phyloP scores from a whole-genome alignment of 2,329 filamentous ascomycete genomes.

The Penicillium sumatraense region DNA sequence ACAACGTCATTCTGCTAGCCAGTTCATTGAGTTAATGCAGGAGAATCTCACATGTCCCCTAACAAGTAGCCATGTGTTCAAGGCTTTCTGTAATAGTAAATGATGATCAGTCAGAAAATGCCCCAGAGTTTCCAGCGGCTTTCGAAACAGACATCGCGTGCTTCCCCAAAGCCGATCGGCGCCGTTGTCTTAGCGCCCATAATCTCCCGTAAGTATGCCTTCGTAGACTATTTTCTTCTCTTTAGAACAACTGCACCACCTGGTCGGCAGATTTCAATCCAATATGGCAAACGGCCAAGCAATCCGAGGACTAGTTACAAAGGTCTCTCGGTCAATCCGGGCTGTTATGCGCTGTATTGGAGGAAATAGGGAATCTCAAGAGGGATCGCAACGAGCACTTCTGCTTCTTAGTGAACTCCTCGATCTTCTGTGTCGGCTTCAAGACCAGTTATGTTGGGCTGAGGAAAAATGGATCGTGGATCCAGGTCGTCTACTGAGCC shows the following conservation, averaged over 20 bases:
- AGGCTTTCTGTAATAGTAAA: background rate
- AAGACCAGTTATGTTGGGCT: constrained; percentile 27
- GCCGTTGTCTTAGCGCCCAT: background rate
- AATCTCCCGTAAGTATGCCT: background rate
- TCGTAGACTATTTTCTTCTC: background rate
- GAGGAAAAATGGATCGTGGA: constrained; percentile 31
- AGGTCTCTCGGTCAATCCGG: constrained; percentile 9
- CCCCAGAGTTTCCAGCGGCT: background rate
- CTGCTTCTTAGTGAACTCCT: constrained; percentile 27
- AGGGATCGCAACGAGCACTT: constrained; percentile 26
- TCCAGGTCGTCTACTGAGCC: constrained; percentile 17
- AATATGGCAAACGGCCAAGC: constrained; percentile 16
- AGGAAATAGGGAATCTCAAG: constrained; percentile 29
- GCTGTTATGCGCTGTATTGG: constrained; percentile 13
- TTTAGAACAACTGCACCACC: background rate
- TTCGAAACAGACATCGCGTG: constrained; percentile 1
- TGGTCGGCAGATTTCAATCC: background rate
- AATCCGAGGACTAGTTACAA: constrained; percentile 20
- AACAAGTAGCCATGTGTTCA: background rate
- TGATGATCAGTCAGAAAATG: background rate
- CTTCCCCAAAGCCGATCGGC: background rate
- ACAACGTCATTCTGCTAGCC: background rate
- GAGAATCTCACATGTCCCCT: background rate
- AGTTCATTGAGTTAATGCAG: background rate
- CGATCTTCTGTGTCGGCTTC: constrained; percentile 29